A percentile compares a stretch with the other conserved stretches of the same genome.
Evolutionary conservation across 225 moss, liverwort and hornwort genomes (phyloP).

Genomic region (Marchantia polymorpha): DNA sequence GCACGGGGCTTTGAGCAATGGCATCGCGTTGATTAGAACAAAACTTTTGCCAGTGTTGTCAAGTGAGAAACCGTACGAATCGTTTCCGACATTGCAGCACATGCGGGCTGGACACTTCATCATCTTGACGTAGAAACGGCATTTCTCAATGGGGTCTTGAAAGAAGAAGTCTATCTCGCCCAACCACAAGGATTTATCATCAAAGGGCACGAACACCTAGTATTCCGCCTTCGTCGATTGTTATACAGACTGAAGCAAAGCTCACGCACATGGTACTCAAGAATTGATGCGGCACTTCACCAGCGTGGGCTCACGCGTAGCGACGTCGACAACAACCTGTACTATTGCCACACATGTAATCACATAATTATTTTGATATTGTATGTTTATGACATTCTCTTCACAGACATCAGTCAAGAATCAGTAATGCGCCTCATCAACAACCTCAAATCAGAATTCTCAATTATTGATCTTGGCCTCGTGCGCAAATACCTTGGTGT

Average conservation of each 20-base stretch:
- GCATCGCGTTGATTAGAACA: no score
- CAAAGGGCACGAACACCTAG: not conserved
- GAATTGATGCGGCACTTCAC: not conserved
- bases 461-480: no score
- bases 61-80: no score
- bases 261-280: not conserved
- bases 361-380: no score
- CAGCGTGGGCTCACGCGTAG: not conserved
- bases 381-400: no score
- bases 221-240: not conserved
- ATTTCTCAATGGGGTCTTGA: not conserved
- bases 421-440: no score
- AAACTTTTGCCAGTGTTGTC: no score
- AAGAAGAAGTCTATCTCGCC: not conserved
- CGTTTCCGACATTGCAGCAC: no score
- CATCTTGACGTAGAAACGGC: not conserved
- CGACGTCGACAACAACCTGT: not conserved
- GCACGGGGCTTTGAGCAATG: no score
- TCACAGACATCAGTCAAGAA: no score
- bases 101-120: not conserved
- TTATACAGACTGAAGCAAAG: not conserved
- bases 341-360: not conserved
- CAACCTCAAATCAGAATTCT: no score
- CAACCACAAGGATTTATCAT: not conserved
- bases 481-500: no score